Evolutionary conservation across 1,139 yeast genomes (phyloP).

Genomic region (Schwanniomyces etchellsii): DNA sequence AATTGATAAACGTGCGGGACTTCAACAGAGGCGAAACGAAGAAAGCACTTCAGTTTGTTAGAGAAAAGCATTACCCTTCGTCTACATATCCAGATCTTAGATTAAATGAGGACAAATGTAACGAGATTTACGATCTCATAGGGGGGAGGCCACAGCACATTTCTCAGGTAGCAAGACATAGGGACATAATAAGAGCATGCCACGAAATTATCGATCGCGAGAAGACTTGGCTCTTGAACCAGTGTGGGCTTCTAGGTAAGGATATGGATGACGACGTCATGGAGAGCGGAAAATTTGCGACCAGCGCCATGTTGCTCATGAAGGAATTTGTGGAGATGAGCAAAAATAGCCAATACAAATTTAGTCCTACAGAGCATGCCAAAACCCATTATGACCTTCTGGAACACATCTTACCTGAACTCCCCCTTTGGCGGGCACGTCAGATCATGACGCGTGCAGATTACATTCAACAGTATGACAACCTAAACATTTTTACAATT

Average conservation of each 20-base stretch:
- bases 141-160: slow-evolving; percentile 87
- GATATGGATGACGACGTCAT: slow-evolving; percentile 88
- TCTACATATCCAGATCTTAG: slow-evolving; percentile 29
- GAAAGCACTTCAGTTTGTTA: slow-evolving; percentile 48
- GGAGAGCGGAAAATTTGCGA: slow-evolving; percentile 76
- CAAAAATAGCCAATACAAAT: slow-evolving; percentile 21
- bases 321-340: slow-evolving; percentile 70
- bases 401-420: slow-evolving; percentile 62
- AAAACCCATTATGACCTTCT: slow-evolving; percentile 4
- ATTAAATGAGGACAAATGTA: slow-evolving; percentile 35
- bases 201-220: slow-evolving; percentile 72
- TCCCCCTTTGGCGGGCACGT: slow-evolving; percentile 80
- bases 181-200: slow-evolving; percentile 57
- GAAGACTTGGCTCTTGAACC: slow-evolving; percentile 80
- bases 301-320: slow-evolving; percentile 73
- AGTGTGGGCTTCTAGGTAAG: slow-evolving; percentile 71
- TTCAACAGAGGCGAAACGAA: slow-evolving; percentile 53
- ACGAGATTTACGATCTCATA: slow-evolving; percentile 59
- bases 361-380: slow-evolving; percentile 12
- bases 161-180: slow-evolving; percentile 65
- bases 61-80: slow-evolving; percentile 39
- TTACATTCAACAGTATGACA: slow-evolving; percentile 69
- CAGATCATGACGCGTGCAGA: slow-evolving; percentile 85
- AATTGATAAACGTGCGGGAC: slow-evolving; percentile 67
- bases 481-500: slow-evolving; percentile 71